Conservation (phyloP, 208 protist genomes). For the Leptomonas pyrrhocoris region DNA sequence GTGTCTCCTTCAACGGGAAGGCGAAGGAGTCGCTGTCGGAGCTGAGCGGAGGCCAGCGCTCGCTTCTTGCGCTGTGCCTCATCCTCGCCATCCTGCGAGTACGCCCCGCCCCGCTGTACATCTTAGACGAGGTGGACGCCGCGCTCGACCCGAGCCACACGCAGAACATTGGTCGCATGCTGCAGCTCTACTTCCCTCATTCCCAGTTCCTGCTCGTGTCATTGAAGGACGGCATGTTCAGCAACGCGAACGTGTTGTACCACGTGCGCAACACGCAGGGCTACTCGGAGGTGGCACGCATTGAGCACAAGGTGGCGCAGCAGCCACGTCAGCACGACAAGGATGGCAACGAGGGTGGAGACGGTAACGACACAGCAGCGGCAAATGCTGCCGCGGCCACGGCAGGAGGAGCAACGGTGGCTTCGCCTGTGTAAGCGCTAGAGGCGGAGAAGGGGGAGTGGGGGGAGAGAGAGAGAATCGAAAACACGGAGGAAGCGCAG, state of each 20-base stretch:
- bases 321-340: neutral
- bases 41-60: conserved; percentile 99
- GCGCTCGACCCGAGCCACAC: conserved; percentile 99
- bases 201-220: conserved; percentile 99
- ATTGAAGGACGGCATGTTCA: conserved; percentile 99
- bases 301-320: conserved; percentile 38
- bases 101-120: conserved; percentile 99
- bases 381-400: neutral
- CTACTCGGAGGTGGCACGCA: conserved; percentile 83
- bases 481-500: too few species aligned
- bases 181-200: conserved; percentile 96
- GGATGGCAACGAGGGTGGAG: neutral
- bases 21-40: conserved; percentile 98
- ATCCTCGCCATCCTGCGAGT: conserved; percentile 98
- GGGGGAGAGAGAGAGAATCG: too few species aligned
- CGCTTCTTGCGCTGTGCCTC: conserved; percentile 99
- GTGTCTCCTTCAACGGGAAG: conserved; percentile 97
- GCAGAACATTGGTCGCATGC: conserved; percentile 98
- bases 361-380: neutral
- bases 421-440: neutral
- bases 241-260: conserved; percentile 99
- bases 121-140: conserved; percentile 99
- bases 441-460: too few species aligned
- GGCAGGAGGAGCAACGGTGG: neutral
- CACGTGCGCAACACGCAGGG: conserved; percentile 95